Conservation (phyloP, 179 eudicot species). For the Spinacia oleracea region DNA sequence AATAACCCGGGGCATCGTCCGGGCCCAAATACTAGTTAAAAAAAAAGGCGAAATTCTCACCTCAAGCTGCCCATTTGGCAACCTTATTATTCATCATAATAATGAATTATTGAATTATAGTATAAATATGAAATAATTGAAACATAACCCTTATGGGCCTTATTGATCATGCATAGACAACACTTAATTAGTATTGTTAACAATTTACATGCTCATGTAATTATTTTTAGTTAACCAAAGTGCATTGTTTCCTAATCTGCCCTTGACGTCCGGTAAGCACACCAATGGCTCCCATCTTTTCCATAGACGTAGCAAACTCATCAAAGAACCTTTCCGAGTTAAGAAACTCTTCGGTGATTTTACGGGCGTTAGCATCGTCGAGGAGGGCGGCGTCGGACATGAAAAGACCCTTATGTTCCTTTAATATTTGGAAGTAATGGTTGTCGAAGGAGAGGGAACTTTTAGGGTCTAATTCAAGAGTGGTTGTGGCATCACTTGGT, state of each 20-base stretch:
- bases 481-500: conserved; percentile 17
- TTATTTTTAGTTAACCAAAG: conserved; percentile 17
- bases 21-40: too few relatives aligned
- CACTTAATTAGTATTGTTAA: not conserved
- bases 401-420: conserved; percentile 23
- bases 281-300: conserved; percentile 26
- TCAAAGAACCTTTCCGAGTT: conserved; percentile 6
- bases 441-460: conserved; percentile 24
- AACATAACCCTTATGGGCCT: too few relatives aligned
- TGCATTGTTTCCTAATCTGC: conserved; percentile 29
- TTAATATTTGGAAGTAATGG: conserved; percentile 14
- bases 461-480: conserved; percentile 27
- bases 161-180: not conserved
- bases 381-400: conserved; percentile 30
- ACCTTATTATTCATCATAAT: too few relatives aligned
- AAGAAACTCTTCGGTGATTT: not conserved
- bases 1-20: too few relatives aligned
- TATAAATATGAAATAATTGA: too few relatives aligned
- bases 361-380: not conserved
- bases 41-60: too few relatives aligned
- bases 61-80: too few relatives aligned
- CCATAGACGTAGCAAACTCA: conserved; percentile 29
- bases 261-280: conserved; percentile 31
- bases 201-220: too few relatives aligned
- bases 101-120: too few relatives aligned